A percentile compares a stretch with the other conserved stretches of the same genome.
Conservation (phyloP, 1,284 basidiomycete species). For the Trametes versicolor region DNA sequence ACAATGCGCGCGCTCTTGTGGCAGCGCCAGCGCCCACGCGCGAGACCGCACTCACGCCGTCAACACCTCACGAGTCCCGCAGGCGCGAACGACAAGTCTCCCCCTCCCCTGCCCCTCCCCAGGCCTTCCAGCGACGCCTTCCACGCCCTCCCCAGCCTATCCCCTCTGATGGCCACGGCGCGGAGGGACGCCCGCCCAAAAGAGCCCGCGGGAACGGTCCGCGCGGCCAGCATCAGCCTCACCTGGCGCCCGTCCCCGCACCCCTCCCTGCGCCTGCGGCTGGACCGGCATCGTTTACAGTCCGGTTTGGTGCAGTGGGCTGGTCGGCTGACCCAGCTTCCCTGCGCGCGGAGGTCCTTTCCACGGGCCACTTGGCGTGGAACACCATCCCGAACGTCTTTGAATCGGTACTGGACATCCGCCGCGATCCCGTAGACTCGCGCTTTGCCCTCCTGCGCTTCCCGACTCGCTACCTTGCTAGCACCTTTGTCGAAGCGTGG, state of each 20-base stretch:
- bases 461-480: neutral
- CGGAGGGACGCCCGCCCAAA: too few relatives aligned
- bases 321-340: neutral
- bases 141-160: too few relatives aligned
- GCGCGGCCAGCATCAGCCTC: neutral
- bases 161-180: too few relatives aligned
- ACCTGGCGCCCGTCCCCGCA: neutral
- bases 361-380: neutral
- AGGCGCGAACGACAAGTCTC: too few relatives aligned
- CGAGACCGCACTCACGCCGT: neutral
- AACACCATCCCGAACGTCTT: neutral
- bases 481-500: conserved; percentile 2
- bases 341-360: neutral
- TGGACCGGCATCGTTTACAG: neutral
- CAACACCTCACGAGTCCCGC: too few relatives aligned
- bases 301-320: neutral
- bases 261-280: neutral
- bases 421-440: neutral
- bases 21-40: neutral
- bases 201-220: too few relatives aligned
- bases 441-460: neutral
- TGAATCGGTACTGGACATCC: neutral
- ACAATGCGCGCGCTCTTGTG: neutral
- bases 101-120: too few relatives aligned
- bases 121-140: too few relatives aligned